Base-by-base conservation (phyloP, 192 early-diverging fungal genomes). In the Entomortierella parvispora region DNA sequence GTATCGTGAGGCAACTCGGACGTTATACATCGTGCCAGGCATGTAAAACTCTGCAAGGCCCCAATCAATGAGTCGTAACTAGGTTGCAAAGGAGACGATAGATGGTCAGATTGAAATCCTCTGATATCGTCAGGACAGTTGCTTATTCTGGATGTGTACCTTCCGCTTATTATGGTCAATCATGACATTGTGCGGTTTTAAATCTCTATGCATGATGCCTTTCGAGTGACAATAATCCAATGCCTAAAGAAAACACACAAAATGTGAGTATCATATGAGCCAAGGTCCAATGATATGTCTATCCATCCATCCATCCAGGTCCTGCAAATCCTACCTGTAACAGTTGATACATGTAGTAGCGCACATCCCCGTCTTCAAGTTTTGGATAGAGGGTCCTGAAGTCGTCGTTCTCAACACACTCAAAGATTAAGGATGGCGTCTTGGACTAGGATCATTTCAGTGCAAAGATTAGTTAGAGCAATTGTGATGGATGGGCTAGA, bases 141-240 rank as follows among this genome's bases (percentile, higher is more conserved):
- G n/a, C n/a, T n/a, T n/a, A n/a, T n/a, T n/a, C n/a, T n/a, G n/a
- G n/a, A n/a, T n/a, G n/a, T n/a, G n/a, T 78, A 86, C 85, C 69
- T 90, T 91, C 55, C 94, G 89, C 74, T 93, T 92, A 71, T 91
- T 89, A 68, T 99, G 96, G 77, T 99, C 97, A 82, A 99, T 99
- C 97, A 99, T 99, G 23, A 99, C 94, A 69, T 97, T 97, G 82
- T 96, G 96, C 12, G 97, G 97, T 80, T 99, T 99, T 58, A 99
- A 93, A 80, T 99, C 97, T 42, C 97, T 90, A 74, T 99, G 97
- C 94, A 99, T 99, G 79, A 99, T 98, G 23, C 97, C 97, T 40
- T 92, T 87, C 25, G 96, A 98, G 63, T 99, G 97, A 75, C 94
- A 96, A 68, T 91, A 99, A 54, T 99, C 96, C 58, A 99, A 86